Base-by-base conservation (phyloP, 1,284 basidiomycete genomes). In the Ceratobasidium sp. region DNA sequence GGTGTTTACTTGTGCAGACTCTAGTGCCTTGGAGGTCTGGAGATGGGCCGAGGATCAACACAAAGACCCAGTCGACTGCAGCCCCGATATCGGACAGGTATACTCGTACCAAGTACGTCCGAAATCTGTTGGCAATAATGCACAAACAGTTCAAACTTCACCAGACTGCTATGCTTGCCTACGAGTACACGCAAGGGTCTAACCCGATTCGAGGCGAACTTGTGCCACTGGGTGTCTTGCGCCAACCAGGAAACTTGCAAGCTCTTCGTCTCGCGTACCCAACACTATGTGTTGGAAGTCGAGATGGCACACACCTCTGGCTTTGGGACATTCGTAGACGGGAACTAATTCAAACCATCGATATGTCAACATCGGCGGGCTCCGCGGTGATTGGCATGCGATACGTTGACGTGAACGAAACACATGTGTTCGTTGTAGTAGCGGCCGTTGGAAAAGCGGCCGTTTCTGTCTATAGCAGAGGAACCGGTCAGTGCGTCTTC, bases 241-340 rank as follows among this genome's bases (percentile, higher is more conserved):
- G 51, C 5, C 49, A 75, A 3, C 71, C 49, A 56, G 34, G 49
- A 44, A 37, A 25, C 7, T 11, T 75, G 7, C 71, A 22, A 54
- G 61, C 49, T 2, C 52, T 56, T 11, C 61, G 71, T 22, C 61
- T 75, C 13, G 71, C 32, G 2, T 75, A 75, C 40, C 71, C 71
- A 22, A 54, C 71, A 9, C 17, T 75, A 17, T 75, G 71, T 22
- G 71, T 56, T 3, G 71, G 61, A 4, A 75, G 59, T 32, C 56
- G n/a, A 32, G 61, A 34, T 34, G 49, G 52, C 5, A 49, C 62
- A 25, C 46, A 56, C 6, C 61, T 75, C 17, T 75, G 61, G 71
- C 71, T 75, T 51, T 75, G 71, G 71, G 51, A 75, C 43, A 56
- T 75, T 29, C 71, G 71, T 15, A 65, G 61, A 7, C 61, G 59